Evolutionary conservation across 1,139 yeast genomes (phyloP).

Genomic region (Candida sp.): DNA sequence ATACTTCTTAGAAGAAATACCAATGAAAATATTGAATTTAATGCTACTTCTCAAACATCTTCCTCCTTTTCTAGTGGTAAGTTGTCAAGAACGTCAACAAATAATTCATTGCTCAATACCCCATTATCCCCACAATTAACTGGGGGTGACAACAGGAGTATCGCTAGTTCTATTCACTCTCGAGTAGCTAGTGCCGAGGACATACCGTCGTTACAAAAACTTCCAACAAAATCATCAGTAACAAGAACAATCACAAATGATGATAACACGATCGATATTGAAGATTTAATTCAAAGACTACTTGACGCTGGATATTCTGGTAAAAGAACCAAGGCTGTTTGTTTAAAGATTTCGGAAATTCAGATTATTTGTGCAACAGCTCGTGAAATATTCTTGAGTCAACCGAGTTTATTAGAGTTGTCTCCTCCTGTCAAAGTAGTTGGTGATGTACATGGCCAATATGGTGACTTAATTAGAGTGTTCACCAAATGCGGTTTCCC

Average conservation of each 20-base stretch:
- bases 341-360: conserved; percentile 85
- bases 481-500: conserved; percentile 98
- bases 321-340: conserved; percentile 83
- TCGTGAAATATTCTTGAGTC: conserved; percentile 81
- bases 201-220: conserved; percentile 2
- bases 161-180: conserved; percentile 3
- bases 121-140: conserved; percentile 25
- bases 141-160: conserved; percentile 4
- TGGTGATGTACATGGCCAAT: conserved; percentile 98
- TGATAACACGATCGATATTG: conserved; percentile 58
- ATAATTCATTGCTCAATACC: conserved; percentile 19
- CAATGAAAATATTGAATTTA: conserved; percentile 18
- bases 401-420: conserved; percentile 84
- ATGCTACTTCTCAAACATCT: conserved; percentile 8
- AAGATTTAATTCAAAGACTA: conserved; percentile 83
- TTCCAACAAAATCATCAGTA: conserved; percentile 1
- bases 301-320: conserved; percentile 96
- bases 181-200: conserved; percentile 2
- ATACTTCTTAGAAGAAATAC: conserved; percentile 48
- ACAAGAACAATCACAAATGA: conserved; percentile 4
- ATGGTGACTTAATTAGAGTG: conserved; percentile 82
- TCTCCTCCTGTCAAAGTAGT: conserved; percentile 97
- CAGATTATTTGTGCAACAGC: conserved; percentile 83
- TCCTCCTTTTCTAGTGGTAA: conserved; percentile 10
- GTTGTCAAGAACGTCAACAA: conserved; percentile 32